Conservation (phyloP, 164 flowering plant species). For the Nymphaea thermarum region DNA sequence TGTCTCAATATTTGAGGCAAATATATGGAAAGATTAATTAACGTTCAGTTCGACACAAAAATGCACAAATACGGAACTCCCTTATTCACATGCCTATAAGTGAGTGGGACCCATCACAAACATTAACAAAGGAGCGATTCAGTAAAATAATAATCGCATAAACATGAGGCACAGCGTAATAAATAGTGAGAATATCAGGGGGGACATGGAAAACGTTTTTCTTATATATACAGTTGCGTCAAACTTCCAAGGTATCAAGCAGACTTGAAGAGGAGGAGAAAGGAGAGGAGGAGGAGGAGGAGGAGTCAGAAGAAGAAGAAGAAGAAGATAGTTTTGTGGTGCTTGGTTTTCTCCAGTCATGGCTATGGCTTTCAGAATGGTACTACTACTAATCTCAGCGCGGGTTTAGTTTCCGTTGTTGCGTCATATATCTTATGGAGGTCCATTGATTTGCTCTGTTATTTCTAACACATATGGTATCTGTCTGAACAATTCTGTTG, state of each 20-base stretch:
- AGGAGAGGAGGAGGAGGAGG: too few relatives aligned
- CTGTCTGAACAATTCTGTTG: not conserved
- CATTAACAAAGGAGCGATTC: too few relatives aligned
- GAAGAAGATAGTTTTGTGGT: not conserved
- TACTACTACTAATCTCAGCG: constrained; percentile 10
- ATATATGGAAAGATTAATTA: too few relatives aligned
- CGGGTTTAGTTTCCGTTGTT: not conserved
- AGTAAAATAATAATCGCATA: too few relatives aligned
- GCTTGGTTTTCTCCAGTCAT: constrained; percentile 14
- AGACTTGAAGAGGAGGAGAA: too few relatives aligned
- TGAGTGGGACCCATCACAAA: too few relatives aligned
- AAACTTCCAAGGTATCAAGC: not conserved
- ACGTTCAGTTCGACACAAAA: too few relatives aligned
- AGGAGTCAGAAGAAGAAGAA: not conserved
- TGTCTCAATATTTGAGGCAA: too few relatives aligned
- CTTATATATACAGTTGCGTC: not conserved
- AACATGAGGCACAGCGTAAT: not conserved
- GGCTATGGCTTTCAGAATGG: constrained; percentile 99
- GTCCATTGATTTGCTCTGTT: not conserved
- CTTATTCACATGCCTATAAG: too few relatives aligned
- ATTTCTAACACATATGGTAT: not conserved
- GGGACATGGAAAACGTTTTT: not conserved
- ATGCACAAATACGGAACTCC: too few relatives aligned
- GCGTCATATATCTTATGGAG: not conserved
- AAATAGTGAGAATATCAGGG: not conserved